Base-by-base conservation (phyloP, 768 basidiomycete genomes). In the Psilocybe tampanensis region DNA sequence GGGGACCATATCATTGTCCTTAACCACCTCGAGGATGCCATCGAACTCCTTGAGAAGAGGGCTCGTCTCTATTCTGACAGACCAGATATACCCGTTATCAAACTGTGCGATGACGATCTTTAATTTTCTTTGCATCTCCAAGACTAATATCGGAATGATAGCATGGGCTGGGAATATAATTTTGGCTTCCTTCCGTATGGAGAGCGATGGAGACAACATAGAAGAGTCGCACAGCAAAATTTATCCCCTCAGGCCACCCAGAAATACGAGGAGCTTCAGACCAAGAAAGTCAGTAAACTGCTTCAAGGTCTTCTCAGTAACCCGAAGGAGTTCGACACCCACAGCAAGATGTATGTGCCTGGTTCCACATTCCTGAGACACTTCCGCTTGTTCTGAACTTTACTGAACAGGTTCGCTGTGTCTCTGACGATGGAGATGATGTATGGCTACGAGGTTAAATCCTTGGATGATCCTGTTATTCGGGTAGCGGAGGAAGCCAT, bases 11-110 rank as follows among this genome's bases (percentile, higher is more conserved):
- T 68, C 7, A 44, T 72, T 8, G 47, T 72, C 8, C 51, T 70
- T 18, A 72, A 72, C 44, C 56, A 56, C 0, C 22, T 61, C 18
- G 57, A 72, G 41, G 64, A 63, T 24, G 60, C 45, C 12, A 32
- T 24, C 8, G 36, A 43, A 29, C 21, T 64, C 9, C 65, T 82
- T 15, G 80, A 81, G 58, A 79, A 78, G 45, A 71, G 77, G 9
- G 77, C 77, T 0, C 68, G 76, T 0, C 76, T 75, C 21, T 80
- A 81, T 48, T 79, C 79, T 13, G 76, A 74, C 47, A 71, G 80
- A 6, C 80, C 78, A 18, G 73, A 73, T 1, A 18, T 61, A 21
- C 56, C 60, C 1, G 45, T 58, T 9, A 12, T 54, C 22, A 32
- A 56, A 6, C 18, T 60, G 60, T 60, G 22, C n/a, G n/a, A n/a